Evolutionary conservation across 2,329 filamentous ascomycete species (phyloP), one percentile per base, ranked within the genome.

Genomic region (Sporothrix phasma): DNA sequence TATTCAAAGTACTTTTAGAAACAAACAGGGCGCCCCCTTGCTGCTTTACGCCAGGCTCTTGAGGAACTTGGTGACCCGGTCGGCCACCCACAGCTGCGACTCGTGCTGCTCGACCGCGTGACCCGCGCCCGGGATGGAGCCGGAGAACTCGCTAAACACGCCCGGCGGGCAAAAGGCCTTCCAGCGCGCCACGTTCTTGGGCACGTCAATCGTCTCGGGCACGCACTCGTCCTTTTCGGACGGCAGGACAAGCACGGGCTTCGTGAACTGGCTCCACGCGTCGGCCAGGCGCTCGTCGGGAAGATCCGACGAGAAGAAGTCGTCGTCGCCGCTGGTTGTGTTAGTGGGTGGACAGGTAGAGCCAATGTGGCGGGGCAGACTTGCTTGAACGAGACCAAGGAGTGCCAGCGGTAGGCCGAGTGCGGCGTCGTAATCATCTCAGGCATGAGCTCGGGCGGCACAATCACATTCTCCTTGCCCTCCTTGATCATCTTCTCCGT

Each of bases 251-350:
- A 89, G 75, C 0, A 90, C 74, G 1, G 84, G 83, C 61, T 82
- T 80, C 49, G 77, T 76, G 63, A 90, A 77, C 59, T 76, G 76
- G 3, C 85, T 82, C 81, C 93, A 96, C n/a, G 87, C 87, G 15
- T 73, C 73, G 26, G 74, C 71, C 6, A 92, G 76, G 19, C 79
- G 77, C 37, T 82, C 78, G 37, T 80, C 76, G 0, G 77, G 74
- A n/a, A 94, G 76, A 71, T 94, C 89, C 2, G 85, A 86, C n/a
- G 88, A 92, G 76, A 96, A 96, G 71, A 89, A 90, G 72, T 96
- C 92, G 72, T 97, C 92, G 65, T 89, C 88, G 10, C 87, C 88
- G 5, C 85, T 84, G 46, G 39, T 43, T 5, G 41, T 43, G 17
- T 43, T 43, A 43, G 41, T n/a, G 17, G 31, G 39, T 49, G 49